A percentile compares a stretch with the other conserved stretches of the same genome.
These are phyloP conservation scores for Triticum aestivum DNA, from an alignment of 176 grass and related monocot species.

Conservation along the genomic window DNA sequence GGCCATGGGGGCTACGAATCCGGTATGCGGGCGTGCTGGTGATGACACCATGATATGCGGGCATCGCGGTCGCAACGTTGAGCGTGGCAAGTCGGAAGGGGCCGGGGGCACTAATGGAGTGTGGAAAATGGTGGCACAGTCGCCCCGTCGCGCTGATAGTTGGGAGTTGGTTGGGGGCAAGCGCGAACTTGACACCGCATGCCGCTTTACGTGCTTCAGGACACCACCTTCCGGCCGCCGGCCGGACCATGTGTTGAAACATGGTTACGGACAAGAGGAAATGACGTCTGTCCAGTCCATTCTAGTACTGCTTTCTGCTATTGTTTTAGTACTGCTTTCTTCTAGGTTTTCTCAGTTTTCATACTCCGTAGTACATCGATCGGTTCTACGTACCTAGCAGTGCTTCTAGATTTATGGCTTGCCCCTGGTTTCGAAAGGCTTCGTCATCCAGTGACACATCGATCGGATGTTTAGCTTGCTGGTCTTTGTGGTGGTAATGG, in stretches of 20 bases:
- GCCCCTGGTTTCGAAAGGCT: no score
- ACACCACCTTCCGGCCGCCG: background rate
- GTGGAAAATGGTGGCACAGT: slow-evolving; percentile 26
- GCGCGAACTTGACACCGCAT: background rate
- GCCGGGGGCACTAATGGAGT: slow-evolving; percentile 9
- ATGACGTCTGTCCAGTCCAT: background rate
- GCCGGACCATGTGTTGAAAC: background rate
- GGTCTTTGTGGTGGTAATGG: background rate
- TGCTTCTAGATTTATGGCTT: no score
- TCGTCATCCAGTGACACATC: no score
- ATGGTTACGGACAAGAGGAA: background rate
- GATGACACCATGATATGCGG: background rate
- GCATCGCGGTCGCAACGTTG: background rate
- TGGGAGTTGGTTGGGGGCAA: slow-evolving; percentile 39
- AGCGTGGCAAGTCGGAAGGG: background rate
- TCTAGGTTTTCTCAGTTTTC: no score
- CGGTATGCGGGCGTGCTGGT: background rate
- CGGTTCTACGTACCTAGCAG: no score
- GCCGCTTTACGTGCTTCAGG: background rate
- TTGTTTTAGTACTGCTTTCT: no score
- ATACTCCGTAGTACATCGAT: no score
- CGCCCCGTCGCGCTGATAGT: slow-evolving; percentile 18
- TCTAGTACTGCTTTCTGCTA: no score
- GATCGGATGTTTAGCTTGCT: no score
- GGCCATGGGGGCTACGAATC: background rate